A percentile compares a stretch with the other conserved stretches of the same genome.
Conservation (phyloP, 1,139 yeast species). For the Protomyces pachydermus region DNA sequence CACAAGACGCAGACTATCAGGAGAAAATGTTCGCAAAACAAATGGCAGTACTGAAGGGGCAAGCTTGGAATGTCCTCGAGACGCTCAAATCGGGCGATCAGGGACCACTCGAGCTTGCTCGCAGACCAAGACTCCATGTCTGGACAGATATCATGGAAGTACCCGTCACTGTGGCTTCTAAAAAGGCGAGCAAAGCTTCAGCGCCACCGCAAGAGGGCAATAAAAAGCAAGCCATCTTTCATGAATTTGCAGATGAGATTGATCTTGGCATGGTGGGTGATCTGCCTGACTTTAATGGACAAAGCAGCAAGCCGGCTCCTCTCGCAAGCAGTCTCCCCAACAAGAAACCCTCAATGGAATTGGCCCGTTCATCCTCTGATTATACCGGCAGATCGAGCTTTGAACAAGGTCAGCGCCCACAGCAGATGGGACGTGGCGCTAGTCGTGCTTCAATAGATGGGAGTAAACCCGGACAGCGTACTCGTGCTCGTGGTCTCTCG, state of each 20-base stretch:
- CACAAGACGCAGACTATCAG: slow-evolving; percentile 57
- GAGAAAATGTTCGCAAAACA: slow-evolving; percentile 65
- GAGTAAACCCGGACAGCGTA: background rate
- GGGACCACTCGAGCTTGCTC: slow-evolving; percentile 58
- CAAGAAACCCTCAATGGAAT: slow-evolving; percentile 25
- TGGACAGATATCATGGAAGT: slow-evolving; percentile 47
- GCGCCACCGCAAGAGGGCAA: slow-evolving; percentile 38
- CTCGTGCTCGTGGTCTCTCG: slow-evolving; percentile 4
- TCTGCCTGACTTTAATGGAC: slow-evolving; percentile 9
- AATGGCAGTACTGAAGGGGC: slow-evolving; percentile 69
- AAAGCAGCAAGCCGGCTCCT: background rate
- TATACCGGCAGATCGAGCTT: slow-evolving; percentile 2
- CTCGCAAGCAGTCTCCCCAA: slow-evolving; percentile 18
- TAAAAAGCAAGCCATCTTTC: slow-evolving; percentile 8
- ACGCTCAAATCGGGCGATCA: slow-evolving; percentile 53
- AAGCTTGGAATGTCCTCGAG: slow-evolving; percentile 71
- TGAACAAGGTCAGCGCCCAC: background rate
- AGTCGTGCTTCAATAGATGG: background rate
- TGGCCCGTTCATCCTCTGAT: background rate
- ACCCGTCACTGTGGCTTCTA: slow-evolving; percentile 42
- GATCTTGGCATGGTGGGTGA: slow-evolving; percentile 17
- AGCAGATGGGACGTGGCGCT: background rate
- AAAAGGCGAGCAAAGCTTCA: slow-evolving; percentile 40
- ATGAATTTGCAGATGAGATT: slow-evolving; percentile 23
- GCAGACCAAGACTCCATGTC: slow-evolving; percentile 21